Conservation (phyloP, 2,329 filamentous ascomycete species). For the Sarocladium kiliense region DNA sequence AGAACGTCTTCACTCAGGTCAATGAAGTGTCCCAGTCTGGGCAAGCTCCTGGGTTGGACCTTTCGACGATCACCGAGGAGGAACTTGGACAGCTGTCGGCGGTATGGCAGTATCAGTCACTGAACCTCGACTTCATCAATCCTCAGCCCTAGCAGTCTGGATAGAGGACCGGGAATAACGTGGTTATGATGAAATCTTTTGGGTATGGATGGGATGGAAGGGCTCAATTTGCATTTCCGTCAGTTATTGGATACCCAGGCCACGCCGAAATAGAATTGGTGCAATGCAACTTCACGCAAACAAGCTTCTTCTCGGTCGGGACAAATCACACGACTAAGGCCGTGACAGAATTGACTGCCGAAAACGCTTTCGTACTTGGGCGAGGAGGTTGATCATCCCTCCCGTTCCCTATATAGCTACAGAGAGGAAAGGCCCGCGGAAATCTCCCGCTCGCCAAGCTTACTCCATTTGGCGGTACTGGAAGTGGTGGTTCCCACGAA, state of each 20-base stretch:
- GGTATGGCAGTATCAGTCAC: neutral
- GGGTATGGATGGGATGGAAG: neutral
- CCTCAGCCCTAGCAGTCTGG: neutral
- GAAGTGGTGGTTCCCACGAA: neutral
- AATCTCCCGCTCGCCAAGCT: neutral
- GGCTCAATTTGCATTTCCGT: too few species aligned
- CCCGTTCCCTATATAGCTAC: neutral
- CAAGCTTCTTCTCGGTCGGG: too few species aligned
- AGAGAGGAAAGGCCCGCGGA: neutral
- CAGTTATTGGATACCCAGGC: too few species aligned
- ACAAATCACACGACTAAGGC: too few species aligned
- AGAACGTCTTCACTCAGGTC: neutral
- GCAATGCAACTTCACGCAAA: too few species aligned
- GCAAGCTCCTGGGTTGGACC: neutral
- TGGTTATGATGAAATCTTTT: too few species aligned
- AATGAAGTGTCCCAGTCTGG: neutral
- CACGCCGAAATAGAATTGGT: too few species aligned
- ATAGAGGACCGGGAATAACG: neutral
- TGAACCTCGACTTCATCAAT: constrained; percentile 7
- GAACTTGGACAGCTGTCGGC: neutral
- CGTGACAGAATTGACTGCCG: too few species aligned
- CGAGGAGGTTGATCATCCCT: too few species aligned
- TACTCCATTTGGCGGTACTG: neutral
- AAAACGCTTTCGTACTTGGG: too few species aligned
- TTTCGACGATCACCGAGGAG: neutral